Percentiles rank a stretch among this genome's conserved stretches.
phyloP scores from a whole-genome alignment of 140 eudicot species.

The Ambrosia hybrid region DNA sequence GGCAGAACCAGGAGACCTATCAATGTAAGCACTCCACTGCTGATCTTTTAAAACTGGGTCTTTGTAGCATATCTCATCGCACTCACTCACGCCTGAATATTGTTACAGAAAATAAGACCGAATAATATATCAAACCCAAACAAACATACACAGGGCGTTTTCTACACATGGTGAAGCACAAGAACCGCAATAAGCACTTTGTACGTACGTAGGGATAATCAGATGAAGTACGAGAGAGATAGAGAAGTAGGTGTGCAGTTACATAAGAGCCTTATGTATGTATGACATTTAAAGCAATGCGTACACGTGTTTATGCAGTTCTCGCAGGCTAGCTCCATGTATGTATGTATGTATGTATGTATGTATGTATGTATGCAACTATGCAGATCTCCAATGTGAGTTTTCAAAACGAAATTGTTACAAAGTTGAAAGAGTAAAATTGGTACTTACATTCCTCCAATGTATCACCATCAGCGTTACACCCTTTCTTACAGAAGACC shows the following conservation, averaged over 20 bases:
- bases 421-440: not conserved
- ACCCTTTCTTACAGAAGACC: slow-evolving; percentile 95
- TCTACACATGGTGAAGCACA: too few relatives aligned
- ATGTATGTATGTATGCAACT: too few relatives aligned
- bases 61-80: slow-evolving; percentile 94
- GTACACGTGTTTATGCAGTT: too few relatives aligned
- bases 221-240: not conserved
- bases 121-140: not conserved
- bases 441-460: slow-evolving; percentile 92
- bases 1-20: slow-evolving; percentile 94
- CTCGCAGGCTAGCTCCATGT: too few relatives aligned
- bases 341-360: too few relatives aligned
- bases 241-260: not conserved
- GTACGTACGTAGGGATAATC: not conserved
- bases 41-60: slow-evolving; percentile 93
- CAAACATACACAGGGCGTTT: not conserved
- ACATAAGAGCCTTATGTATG: not conserved
- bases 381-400: too few relatives aligned
- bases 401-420: too few relatives aligned
- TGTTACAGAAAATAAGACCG: not conserved
- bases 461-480: slow-evolving; percentile 91
- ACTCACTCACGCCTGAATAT: slow-evolving; percentile 66
- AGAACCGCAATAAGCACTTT: too few relatives aligned
- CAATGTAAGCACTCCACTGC: slow-evolving; percentile 98
- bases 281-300: not conserved